Evolutionary conservation across 139 green algal species (phyloP), one percentile per base, ranked within the genome.

Genomic region (Edaphochlamys debaryana): DNA sequence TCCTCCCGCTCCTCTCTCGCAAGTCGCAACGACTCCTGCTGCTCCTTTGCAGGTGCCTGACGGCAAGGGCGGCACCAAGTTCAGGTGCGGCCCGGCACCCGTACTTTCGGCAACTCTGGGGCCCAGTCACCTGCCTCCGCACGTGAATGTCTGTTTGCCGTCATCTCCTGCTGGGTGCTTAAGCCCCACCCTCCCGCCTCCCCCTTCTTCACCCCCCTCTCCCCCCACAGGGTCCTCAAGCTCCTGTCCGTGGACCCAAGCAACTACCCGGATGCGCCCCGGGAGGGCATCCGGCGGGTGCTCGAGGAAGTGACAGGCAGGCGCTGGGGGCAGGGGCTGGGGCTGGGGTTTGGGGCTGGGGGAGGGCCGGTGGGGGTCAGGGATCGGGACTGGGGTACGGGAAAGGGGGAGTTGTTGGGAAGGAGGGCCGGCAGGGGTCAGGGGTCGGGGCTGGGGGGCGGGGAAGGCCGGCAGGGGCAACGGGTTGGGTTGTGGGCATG

Each of bases 221-320:
- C n/a, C 15, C 30, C 7, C 60, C 60, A 67, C 70, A 94, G 91
- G 82, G 89, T 94, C 15, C 73, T 98, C 45, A 99, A 99, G 91
- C 92, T 99, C 60, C 88, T 99, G n/a, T 97, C 92, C 27, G 97
- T 96, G 69, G 96, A 99, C 84, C 97, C 97, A 5, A 79, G 73
- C 30, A 98, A 98, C 82, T 99, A 99, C 87, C 80, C 89, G 38
- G 96, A 99, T 90, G 97, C 97, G 1, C 96, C 97, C 0, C 79
- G 92, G 15, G 97, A 99, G 86, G 97, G 97, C 66, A 99, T 99
- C 80, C 88, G 97, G 0, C 90, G 96, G 3, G 91, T 99, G 27
- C 90, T 99, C 40, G 95, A 99, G 88, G 79, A 96, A 41, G 91
- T 95, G 20, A 95, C 92, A 15, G 94, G 95, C 38, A 76, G 85